Conservation (phyloP, 305 asterid species). For the Rubia peregrina region DNA sequence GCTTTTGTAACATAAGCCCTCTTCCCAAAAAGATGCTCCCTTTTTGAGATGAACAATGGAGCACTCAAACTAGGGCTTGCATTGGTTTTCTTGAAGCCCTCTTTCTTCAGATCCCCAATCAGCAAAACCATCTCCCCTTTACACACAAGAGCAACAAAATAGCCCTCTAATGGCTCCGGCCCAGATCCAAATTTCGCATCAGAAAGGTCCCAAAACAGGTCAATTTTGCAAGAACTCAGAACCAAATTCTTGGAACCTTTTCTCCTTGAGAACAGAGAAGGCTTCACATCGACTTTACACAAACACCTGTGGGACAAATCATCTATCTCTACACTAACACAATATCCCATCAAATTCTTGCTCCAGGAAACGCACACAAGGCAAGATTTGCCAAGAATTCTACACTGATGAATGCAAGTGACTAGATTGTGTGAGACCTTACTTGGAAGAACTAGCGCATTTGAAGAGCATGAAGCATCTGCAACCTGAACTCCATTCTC, state of each 20-base stretch:
- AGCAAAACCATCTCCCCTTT: conserved; percentile 57
- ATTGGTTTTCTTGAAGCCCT: conserved; percentile 74
- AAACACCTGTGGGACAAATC: conserved; percentile 64
- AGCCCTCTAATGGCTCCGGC: conserved; percentile 78
- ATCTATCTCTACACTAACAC: conserved; percentile 64
- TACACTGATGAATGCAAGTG: conserved; percentile 60
- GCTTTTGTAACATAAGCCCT: conserved; percentile 57
- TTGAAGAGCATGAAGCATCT: conserved; percentile 80
- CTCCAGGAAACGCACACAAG: conserved; percentile 58
- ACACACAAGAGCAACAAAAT: conserved; percentile 57
- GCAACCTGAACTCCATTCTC: conserved; percentile 95
- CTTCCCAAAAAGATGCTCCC: conserved; percentile 67
- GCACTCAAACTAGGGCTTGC: conserved; percentile 33
- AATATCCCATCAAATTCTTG: conserved; percentile 84
- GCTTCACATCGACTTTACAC: conserved; percentile 75
- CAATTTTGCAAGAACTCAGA: conserved; percentile 45
- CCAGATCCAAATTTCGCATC: conserved; percentile 72
- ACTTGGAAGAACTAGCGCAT: conserved; percentile 23
- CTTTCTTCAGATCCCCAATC: conserved; percentile 74
- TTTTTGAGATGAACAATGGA: conserved; percentile 54
- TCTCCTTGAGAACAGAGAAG: conserved; percentile 69
- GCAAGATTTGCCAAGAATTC: conserved; percentile 62
- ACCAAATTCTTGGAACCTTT: conserved; percentile 66
- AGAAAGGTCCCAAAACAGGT: conserved; percentile 74
- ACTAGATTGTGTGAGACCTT: conserved; percentile 70